Percentiles rank a stretch among this genome's conserved stretches.
Evolutionary conservation across 2,329 filamentous ascomycete species (phyloP).

Genomic region (Fusarium solani-melongenae): DNA sequence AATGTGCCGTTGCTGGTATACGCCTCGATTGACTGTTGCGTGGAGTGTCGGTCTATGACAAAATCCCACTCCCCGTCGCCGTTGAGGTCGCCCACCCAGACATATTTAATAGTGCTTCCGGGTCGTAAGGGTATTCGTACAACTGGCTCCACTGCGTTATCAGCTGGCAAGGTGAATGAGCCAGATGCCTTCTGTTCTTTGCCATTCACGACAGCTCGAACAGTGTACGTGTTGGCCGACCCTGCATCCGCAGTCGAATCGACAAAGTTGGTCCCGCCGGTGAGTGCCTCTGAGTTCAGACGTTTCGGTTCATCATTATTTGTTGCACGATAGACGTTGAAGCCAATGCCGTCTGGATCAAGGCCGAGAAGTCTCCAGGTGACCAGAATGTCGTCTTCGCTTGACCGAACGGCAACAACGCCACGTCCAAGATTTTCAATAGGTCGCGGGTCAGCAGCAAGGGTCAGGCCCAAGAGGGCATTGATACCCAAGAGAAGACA

Average conservation of each 20-base stretch:
- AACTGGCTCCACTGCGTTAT: slow-evolving; percentile 10
- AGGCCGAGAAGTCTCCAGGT: slow-evolving; percentile 37
- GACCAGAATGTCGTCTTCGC: slow-evolving; percentile 21
- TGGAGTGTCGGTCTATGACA: slow-evolving; percentile 34
- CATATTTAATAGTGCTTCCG: slow-evolving; percentile 34
- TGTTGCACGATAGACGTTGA: slow-evolving; percentile 33
- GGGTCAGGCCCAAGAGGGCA: neutral
- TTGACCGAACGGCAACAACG: slow-evolving; percentile 36
- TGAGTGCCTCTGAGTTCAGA: slow-evolving; percentile 27
- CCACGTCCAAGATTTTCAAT: slow-evolving; percentile 36
- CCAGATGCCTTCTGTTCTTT: slow-evolving; percentile 19
- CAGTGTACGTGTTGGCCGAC: slow-evolving; percentile 32
- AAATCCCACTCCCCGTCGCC: slow-evolving; percentile 39
- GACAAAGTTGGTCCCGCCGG: slow-evolving; percentile 34
- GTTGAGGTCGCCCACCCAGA: slow-evolving; percentile 41
- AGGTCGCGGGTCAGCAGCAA: neutral
- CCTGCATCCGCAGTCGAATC: slow-evolving; percentile 17
- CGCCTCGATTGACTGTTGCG: slow-evolving; percentile 22
- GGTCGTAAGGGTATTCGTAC: slow-evolving; percentile 31
- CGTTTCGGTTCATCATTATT: neutral
- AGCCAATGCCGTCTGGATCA: slow-evolving; percentile 32
- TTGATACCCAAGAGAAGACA: neutral
- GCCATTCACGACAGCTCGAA: slow-evolving; percentile 27
- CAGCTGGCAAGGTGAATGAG: slow-evolving; percentile 22
- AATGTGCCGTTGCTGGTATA: slow-evolving; percentile 32